Evolutionary conservation across 306 rosid genomes (phyloP), one percentile per base, ranked within the genome.

Genomic region (Acacia confusa): DNA sequence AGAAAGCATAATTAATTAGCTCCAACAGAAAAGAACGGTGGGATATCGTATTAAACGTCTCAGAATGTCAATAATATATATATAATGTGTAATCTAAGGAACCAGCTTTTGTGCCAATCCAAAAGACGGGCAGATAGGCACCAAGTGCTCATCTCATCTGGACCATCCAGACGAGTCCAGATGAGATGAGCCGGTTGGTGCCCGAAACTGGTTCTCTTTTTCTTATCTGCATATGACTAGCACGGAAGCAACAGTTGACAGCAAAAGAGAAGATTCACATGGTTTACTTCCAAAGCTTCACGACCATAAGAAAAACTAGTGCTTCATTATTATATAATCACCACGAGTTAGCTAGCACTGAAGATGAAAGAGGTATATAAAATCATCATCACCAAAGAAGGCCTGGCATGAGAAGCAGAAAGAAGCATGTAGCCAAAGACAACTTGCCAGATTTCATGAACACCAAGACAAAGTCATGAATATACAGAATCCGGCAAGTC

Each of bases 381-480:
- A 55, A 20, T 55, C 65, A 25, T 55, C 65, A 25, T 15, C 75
- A 71, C 75, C 75, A 27, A 27, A 71, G 19, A 12, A 45, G 28
- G 40, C 58, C 75, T 45, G 40, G 75, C 75, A 45, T 71, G 75
- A 44, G 57, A 52, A 52, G 75, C 58, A 15, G 75, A 71, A 71
- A 71, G 75, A 44, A 44, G 58, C 75, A 44, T 15, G 75, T 71
- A 71, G 75, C 75, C 75, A 71, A 44, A 27, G 58, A 71, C 75
- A 71, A 71, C 75, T 71, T 71, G 75, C 75, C 75, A 16, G 75
- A 71, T 7, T 40, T n/a, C 6, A 68, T 68, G 40, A 19, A 38
- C 68, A 13, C 10, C 20, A 61, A 27, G 40, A 14, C 40, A 63
- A 63, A 15, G 40, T 30, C 40, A n/a, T 22, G 12, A 47, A 70